These are phyloP conservation scores for Inonotus hispidus DNA, from an alignment of 1,284 basidiomycete species.

Conservation along the genomic window DNA sequence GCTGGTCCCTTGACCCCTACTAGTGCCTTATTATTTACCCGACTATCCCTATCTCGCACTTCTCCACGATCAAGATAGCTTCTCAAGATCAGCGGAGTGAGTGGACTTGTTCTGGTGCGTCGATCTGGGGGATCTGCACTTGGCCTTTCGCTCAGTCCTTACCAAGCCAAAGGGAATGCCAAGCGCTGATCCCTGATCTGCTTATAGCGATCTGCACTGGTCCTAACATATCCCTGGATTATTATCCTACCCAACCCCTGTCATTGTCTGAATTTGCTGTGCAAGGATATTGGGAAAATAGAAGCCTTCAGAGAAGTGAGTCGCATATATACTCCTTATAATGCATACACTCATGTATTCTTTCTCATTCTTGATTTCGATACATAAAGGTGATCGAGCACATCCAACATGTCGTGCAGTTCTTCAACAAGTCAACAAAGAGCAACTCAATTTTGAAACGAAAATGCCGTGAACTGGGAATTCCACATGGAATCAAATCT, in stretches of 20 bases:
- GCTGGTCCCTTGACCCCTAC: too few species aligned
- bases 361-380: not conserved
- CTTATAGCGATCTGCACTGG: too few species aligned
- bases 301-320: not conserved
- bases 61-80: too few species aligned
- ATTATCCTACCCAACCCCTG: not conserved
- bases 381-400: not conserved
- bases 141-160: too few species aligned
- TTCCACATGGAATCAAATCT: not conserved
- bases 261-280: too few species aligned
- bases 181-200: too few species aligned
- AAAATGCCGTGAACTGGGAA: not conserved
- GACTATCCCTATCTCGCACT: too few species aligned
- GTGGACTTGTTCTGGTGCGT: too few species aligned
- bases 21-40: too few species aligned
- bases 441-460: not conserved
- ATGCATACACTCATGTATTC: not conserved
- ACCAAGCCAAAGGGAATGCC: too few species aligned
- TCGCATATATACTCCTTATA: not conserved
- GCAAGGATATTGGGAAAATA: not conserved
- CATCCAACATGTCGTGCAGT: not conserved
- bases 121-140: too few species aligned
- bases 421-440: not conserved
- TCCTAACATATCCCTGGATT: constrained; percentile 1
- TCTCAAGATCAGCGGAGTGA: too few species aligned